Evolutionary conservation across 805 yeast genomes (phyloP).

Genomic region (Zygotorulaspora chibaensis): DNA sequence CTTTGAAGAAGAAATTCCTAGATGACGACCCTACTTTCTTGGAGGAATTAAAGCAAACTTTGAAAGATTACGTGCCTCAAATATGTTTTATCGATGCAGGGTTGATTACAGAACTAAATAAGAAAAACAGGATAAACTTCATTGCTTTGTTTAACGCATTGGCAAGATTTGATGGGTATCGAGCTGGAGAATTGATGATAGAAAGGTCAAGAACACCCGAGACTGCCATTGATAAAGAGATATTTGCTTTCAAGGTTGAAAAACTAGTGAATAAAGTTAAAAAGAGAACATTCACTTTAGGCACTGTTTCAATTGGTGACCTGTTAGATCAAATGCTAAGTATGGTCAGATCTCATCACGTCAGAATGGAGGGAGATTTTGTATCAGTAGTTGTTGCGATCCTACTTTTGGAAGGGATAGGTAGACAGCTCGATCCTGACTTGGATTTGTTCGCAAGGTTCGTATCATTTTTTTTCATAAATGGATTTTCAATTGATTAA

Average conservation of each 20-base stretch:
- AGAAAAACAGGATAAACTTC: constrained; percentile 73
- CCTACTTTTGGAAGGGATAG: constrained; percentile 86
- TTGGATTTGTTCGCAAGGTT: constrained; percentile 94
- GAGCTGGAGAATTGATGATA: constrained; percentile 93
- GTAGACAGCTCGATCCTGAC: constrained; percentile 88
- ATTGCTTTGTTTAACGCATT: constrained; percentile 84
- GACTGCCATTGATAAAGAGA: constrained; percentile 76
- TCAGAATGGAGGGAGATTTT: constrained; percentile 96
- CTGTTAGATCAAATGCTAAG: constrained; percentile 77
- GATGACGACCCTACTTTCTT: constrained; percentile 18
- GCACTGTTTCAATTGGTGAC: constrained; percentile 89
- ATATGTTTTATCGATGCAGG: constrained; percentile 92
- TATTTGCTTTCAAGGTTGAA: constrained; percentile 85
- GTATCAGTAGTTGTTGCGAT: constrained; percentile 94
- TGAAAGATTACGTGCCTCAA: constrained; percentile 74
- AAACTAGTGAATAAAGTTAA: constrained; percentile 75
- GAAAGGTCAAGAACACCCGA: constrained; percentile 94
- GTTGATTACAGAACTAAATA: constrained; percentile 82
- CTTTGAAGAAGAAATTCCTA: constrained; percentile 16
- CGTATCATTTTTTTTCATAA: constrained; percentile 48
- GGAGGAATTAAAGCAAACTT: constrained; percentile 44
- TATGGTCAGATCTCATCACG: constrained; percentile 94
- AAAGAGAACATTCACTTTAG: constrained; percentile 84
- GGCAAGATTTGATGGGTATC: constrained; percentile 88
- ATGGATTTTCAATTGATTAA: constrained; percentile 25